phyloP scores from a whole-genome alignment of 2,329 filamentous ascomycete genomes.

The Coniochaeta sp. region DNA sequence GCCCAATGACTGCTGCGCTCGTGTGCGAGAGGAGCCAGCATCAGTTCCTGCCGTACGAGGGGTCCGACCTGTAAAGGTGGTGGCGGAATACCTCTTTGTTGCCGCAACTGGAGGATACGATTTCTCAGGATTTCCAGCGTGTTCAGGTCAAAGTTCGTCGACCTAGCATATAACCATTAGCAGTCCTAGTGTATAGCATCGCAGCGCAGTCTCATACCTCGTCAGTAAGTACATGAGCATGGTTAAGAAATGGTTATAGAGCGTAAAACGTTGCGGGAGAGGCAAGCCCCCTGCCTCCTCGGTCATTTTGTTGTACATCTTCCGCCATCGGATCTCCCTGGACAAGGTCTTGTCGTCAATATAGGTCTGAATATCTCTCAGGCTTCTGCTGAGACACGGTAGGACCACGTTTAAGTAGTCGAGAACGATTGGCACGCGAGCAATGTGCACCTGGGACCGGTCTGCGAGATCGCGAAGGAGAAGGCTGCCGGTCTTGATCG shows the following conservation, averaged over 20 bases:
- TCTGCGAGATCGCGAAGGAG: constrained; percentile 49
- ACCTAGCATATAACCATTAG: constrained; percentile 21
- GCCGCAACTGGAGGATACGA: constrained; percentile 43
- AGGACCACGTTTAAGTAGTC: constrained; percentile 50
- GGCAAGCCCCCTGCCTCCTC: constrained; percentile 43
- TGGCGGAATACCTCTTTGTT: constrained; percentile 42
- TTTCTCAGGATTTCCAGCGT: constrained; percentile 40
- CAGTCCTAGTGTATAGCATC: not conserved
- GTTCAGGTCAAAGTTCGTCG: constrained; percentile 48
- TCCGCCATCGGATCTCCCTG: constrained; percentile 46
- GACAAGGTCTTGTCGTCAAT: constrained; percentile 42
- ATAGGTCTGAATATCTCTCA: constrained; percentile 44
- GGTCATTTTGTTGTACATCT: constrained; percentile 50
- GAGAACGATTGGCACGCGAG: constrained; percentile 41
- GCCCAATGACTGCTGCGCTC: constrained; percentile 43
- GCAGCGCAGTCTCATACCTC: constrained; percentile 27
- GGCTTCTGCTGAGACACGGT: constrained; percentile 44
- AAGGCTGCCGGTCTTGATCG: constrained; percentile 34
- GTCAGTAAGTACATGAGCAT: constrained; percentile 42
- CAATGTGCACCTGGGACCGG: constrained; percentile 41
- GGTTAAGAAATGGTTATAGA: constrained; percentile 48
- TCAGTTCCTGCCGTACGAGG: constrained; percentile 22
- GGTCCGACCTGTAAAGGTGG: constrained; percentile 26
- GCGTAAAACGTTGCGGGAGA: constrained; percentile 44
- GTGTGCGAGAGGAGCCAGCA: constrained; percentile 18